phyloP scores from a whole-genome alignment of 2,329 filamentous ascomycete genomes.

The Penicillium glabrum region DNA sequence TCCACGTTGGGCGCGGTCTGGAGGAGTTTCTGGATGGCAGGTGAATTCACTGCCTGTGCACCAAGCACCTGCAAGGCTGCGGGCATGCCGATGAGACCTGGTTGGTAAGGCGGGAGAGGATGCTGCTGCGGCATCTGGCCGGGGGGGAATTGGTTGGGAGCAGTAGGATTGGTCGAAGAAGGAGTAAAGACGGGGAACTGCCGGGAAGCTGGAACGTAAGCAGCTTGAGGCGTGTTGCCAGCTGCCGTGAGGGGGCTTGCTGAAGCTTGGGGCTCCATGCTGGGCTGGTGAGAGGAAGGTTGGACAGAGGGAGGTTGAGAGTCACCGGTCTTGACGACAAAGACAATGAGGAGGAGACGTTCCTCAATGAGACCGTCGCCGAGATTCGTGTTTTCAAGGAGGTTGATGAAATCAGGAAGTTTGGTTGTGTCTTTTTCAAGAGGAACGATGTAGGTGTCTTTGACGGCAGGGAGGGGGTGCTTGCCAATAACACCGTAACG shows the following conservation, averaged over 20 bases:
- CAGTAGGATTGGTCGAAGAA: slow-evolving; percentile 17
- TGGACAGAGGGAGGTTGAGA: slow-evolving; percentile 42
- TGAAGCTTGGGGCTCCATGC: slow-evolving; percentile 33
- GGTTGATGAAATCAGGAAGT: slow-evolving; percentile 82
- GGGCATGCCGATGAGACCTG: slow-evolving; percentile 49
- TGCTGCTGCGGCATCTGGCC: slow-evolving; percentile 10
- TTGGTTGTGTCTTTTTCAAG: slow-evolving; percentile 67
- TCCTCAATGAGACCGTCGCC: slow-evolving; percentile 66
- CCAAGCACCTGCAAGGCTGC: slow-evolving; percentile 66
- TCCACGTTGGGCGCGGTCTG: slow-evolving; percentile 68
- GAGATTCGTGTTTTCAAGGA: slow-evolving; percentile 81
- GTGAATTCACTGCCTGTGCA: slow-evolving; percentile 56
- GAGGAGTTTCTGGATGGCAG: slow-evolving; percentile 68
- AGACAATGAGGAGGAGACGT: slow-evolving; percentile 76
- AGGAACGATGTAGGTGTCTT: slow-evolving; percentile 89
- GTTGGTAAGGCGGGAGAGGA: slow-evolving; percentile 25
- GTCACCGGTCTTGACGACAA: slow-evolving; percentile 71
- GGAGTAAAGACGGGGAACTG: slow-evolving; percentile 21
- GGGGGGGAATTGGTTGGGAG: slow-evolving; percentile 17
- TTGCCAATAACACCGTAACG: slow-evolving; percentile 87
- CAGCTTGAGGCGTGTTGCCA: slow-evolving; percentile 26
- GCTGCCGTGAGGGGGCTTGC: slow-evolving; percentile 34
- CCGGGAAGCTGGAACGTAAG: slow-evolving; percentile 6
- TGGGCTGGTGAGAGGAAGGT: slow-evolving; percentile 40
- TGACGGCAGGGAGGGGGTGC: slow-evolving; percentile 70